Conservation (phyloP, 345 rosid genomes). For the Aegle marmelos region DNA sequence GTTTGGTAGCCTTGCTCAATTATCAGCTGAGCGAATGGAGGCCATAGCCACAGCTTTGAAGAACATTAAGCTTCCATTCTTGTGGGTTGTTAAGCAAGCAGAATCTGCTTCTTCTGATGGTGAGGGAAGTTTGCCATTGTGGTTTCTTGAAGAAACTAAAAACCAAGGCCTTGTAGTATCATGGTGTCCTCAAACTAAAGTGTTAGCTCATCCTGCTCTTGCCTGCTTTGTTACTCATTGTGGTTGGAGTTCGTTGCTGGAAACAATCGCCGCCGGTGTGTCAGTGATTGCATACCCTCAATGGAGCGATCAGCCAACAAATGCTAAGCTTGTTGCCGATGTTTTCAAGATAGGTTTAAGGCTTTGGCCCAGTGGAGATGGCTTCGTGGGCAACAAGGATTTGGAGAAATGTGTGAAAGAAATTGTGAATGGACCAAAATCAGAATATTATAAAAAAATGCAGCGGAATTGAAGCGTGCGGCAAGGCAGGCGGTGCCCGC, state of each 20-base stretch:
- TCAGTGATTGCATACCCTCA: conserved; percentile 49
- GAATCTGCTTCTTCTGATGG: conserved; percentile 16
- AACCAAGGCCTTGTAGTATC: conserved; percentile 38
- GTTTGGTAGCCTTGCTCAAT: conserved; percentile 39
- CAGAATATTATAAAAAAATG: conserved; percentile 25
- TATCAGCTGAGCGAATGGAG: conserved; percentile 33
- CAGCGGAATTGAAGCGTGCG: conserved; percentile 27
- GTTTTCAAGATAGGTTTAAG: conserved; percentile 44
- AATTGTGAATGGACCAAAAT: conserved; percentile 18
- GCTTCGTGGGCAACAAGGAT: conserved; percentile 26
- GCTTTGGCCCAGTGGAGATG: conserved; percentile 24
- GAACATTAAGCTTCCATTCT: conserved; percentile 26
- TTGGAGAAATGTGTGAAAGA: conserved; percentile 25
- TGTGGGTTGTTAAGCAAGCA: conserved; percentile 45
- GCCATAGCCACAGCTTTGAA: conserved; percentile 35
- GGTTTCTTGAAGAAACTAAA: conserved; percentile 33
- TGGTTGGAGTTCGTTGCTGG: conserved; percentile 55
- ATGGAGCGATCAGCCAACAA: conserved; percentile 58
- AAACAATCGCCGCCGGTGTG: conserved; percentile 37
- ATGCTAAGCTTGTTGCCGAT: conserved; percentile 43
- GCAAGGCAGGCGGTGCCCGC: conserved; percentile 33
- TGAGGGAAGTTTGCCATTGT: conserved; percentile 26
- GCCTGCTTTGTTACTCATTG: conserved; percentile 54
- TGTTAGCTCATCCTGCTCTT: conserved; percentile 36
- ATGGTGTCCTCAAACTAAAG: conserved; percentile 52